Evolutionary conservation across 805 yeast species (phyloP).

Genomic region (Teunomyces cretensis): DNA sequence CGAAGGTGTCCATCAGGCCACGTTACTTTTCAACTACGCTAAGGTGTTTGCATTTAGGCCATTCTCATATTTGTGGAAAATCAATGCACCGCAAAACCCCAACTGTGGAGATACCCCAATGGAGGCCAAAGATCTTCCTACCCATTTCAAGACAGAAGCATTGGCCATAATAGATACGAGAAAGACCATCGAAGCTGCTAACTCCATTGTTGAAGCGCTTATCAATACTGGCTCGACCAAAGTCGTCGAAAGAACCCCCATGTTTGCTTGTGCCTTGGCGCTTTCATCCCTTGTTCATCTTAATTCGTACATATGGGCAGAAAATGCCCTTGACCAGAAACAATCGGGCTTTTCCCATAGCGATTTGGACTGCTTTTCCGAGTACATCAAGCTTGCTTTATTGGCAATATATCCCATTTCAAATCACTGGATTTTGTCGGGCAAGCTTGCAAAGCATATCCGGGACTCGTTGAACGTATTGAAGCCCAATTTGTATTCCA

Average conservation of each 20-base stretch:
- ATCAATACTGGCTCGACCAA: conserved; percentile 48
- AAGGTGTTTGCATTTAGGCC: conserved; percentile 57
- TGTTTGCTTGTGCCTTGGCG: conserved; percentile 54
- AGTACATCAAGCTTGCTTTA: conserved; percentile 49
- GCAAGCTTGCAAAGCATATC: conserved; percentile 46
- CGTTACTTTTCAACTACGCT: conserved; percentile 49
- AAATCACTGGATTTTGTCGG: conserved; percentile 50
- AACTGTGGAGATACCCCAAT: conserved; percentile 28
- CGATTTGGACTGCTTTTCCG: conserved; percentile 44
- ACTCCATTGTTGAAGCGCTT: conserved; percentile 44
- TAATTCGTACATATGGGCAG: conserved; percentile 54
- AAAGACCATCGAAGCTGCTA: conserved; percentile 55
- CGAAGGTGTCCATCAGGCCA: conserved; percentile 55
- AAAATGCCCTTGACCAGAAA: conserved; percentile 12
- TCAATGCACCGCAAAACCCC: conserved; percentile 41
- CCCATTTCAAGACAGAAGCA: conserved; percentile 32
- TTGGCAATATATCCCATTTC: conserved; percentile 51
- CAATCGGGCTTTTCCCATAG: conserved; percentile 1
- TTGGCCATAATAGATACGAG: conserved; percentile 51
- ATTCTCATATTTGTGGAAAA: conserved; percentile 52
- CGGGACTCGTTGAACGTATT: conserved; percentile 45
- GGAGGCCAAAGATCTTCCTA: conserved; percentile 11
- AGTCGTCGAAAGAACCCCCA: conserved; percentile 47
- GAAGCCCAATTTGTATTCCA: conserved; percentile 39
- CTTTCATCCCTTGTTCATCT: conserved; percentile 52